Conservation (phyloP, 1,139 yeast species). For the Blastobotrys proliferans region DNA sequence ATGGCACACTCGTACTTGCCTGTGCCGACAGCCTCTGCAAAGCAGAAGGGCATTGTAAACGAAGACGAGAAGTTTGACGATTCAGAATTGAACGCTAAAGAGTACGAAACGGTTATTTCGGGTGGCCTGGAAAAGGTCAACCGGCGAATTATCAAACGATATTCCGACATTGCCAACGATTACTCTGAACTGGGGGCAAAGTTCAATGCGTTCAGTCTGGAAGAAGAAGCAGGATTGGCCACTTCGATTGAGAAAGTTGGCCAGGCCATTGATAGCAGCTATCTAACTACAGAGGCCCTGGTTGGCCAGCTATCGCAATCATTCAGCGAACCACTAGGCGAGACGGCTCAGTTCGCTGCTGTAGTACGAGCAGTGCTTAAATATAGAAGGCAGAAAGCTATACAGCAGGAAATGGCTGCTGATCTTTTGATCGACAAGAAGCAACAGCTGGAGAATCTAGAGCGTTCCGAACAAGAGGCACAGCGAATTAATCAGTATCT, state of each 20-base stretch:
- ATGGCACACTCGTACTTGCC: conserved; percentile 64
- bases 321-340: conserved; percentile 81
- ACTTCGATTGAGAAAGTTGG: conserved; percentile 69
- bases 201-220: conserved; percentile 69
- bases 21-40: conserved; percentile 45
- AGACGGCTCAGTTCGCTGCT: conserved; percentile 70
- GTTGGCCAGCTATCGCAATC: conserved; percentile 67
- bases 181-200: conserved; percentile 66
- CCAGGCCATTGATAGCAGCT: conserved; percentile 71
- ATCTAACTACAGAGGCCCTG: conserved; percentile 60
- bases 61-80: conserved; percentile 39
- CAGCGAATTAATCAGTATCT: conserved; percentile 37
- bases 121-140: conserved; percentile 62
- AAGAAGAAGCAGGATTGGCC: conserved; percentile 48
- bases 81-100: conserved; percentile 49
- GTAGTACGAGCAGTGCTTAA: conserved; percentile 64
- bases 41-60: conserved; percentile 26
- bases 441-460: conserved; percentile 36
- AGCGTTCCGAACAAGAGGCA: conserved; percentile 41
- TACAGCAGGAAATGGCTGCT: conserved; percentile 61
- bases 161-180: conserved; percentile 62
- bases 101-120: conserved; percentile 53
- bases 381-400: conserved; percentile 62
- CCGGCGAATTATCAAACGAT: conserved; percentile 58
- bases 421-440: conserved; percentile 47